Evolutionary conservation across 1,139 yeast species (phyloP).

Genomic region (Candida neerlandica): DNA sequence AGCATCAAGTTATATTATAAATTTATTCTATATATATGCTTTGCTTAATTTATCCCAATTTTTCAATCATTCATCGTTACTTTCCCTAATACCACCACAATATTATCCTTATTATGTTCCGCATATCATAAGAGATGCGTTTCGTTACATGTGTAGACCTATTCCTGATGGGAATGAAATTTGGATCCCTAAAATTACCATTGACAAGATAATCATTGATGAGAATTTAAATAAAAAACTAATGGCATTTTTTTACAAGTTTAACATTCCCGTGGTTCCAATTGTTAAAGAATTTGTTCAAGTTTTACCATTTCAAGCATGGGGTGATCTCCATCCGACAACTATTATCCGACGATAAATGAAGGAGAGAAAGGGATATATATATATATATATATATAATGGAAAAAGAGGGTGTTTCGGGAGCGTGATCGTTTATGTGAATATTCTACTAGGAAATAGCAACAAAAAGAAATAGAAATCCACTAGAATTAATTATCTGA

Average conservation of each 20-base stretch:
- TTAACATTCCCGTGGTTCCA: slow-evolving; percentile 4
- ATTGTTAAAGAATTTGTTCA: background rate
- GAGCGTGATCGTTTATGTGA: no score
- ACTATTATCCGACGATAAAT: background rate
- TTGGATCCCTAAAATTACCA: background rate
- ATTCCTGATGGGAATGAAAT: slow-evolving; percentile 1
- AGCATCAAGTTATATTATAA: slow-evolving; percentile 1
- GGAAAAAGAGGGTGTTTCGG: no score
- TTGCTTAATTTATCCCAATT: background rate
- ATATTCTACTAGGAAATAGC: no score
- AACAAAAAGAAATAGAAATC: background rate
- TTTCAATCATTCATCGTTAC: slow-evolving; percentile 2
- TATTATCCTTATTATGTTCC: background rate
- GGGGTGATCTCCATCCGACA: background rate
- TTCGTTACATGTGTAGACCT: slow-evolving; percentile 1
- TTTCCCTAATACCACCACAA: background rate
- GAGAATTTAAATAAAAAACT: background rate
- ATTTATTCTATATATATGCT: slow-evolving; percentile 1
- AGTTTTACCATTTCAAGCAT: slow-evolving; percentile 1
- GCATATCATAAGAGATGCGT: slow-evolving; percentile 1
- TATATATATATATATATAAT: no score
- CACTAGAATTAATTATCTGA: no score
- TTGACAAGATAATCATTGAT: background rate
- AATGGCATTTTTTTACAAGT: background rate
- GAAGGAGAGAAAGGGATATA: background rate